Evolutionary conservation across 208 protist species (phyloP).

Genomic region (Trypanosoma theileri): DNA sequence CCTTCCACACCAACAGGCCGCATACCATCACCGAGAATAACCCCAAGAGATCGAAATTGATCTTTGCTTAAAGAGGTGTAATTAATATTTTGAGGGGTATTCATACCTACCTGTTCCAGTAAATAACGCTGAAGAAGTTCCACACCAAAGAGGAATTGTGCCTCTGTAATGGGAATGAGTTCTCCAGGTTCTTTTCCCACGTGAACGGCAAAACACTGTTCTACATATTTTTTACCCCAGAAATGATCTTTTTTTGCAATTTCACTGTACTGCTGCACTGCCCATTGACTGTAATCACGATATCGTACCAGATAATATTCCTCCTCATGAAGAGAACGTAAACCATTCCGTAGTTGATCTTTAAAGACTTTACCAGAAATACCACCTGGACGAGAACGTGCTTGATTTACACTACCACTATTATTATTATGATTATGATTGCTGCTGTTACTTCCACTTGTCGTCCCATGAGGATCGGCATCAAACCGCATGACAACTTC

Average conservation of each 20-base stretch:
- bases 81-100: constrained; percentile 41
- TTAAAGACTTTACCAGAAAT: constrained; percentile 59
- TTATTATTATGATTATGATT: constrained; percentile 23
- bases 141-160: constrained; percentile 74
- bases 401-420: constrained; percentile 5
- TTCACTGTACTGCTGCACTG: constrained; percentile 44
- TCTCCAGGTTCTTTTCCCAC: constrained; percentile 75
- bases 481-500: constrained; percentile 12
- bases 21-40: constrained; percentile 70
- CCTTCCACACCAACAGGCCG: constrained; percentile 58
- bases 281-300: constrained; percentile 82
- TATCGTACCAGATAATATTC: constrained; percentile 86
- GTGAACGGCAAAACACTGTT: constrained; percentile 85
- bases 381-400: constrained; percentile 18
- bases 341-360: constrained; percentile 46
- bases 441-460: constrained; percentile 11
- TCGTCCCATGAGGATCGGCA: background rate
- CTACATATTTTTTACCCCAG: constrained; percentile 71
- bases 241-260: constrained; percentile 62
- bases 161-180: constrained; percentile 75
- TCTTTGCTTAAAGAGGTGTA: constrained; percentile 74
- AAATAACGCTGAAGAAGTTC: constrained; percentile 76
- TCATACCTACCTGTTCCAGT: constrained; percentile 34
- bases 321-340: constrained; percentile 72
- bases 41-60: constrained; percentile 79